Percentiles rank a stretch among this genome's conserved stretches.
These are phyloP conservation scores for Lactarius tabidus DNA, from an alignment of 768 basidiomycete genomes.

Conservation along the genomic window DNA sequence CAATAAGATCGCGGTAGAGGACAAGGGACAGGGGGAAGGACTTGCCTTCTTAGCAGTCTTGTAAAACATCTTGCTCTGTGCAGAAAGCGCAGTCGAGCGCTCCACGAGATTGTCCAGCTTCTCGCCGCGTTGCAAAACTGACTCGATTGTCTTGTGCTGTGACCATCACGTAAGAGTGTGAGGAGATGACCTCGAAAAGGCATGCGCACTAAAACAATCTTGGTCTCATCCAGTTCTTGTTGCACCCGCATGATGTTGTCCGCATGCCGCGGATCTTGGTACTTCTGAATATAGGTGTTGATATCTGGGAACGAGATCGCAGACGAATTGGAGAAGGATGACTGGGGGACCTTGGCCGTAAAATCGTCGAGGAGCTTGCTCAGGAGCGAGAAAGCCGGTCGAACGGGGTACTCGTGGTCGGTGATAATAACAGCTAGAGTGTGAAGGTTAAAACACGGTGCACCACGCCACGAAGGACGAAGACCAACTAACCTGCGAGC, in stretches of 20 bases:
- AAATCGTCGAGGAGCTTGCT: slow-evolving; percentile 94
- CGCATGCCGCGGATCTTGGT: slow-evolving; percentile 95
- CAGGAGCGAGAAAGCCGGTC: slow-evolving; percentile 93
- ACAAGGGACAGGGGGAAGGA: slow-evolving; percentile 1
- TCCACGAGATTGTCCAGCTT: slow-evolving; percentile 95
- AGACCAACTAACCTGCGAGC: slow-evolving; percentile 61
- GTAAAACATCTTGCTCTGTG: slow-evolving; percentile 97
- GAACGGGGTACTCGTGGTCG: slow-evolving; percentile 93
- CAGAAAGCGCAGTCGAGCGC: slow-evolving; percentile 80
- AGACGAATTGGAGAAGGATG: slow-evolving; percentile 59
- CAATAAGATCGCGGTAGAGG: not conserved
- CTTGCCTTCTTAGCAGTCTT: slow-evolving; percentile 98
- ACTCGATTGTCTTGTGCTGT: slow-evolving; percentile 99
- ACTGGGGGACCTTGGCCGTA: slow-evolving; percentile 68
- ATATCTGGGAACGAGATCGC: slow-evolving; percentile 76
- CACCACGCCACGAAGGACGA: slow-evolving; percentile 7
- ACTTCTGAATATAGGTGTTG: slow-evolving; percentile 77
- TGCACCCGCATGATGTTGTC: slow-evolving; percentile 99
- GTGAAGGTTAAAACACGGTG: slow-evolving; percentile 12
- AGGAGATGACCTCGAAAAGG: not conserved
- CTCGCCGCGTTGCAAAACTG: slow-evolving; percentile 93
- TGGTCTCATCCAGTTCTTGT: slow-evolving; percentile 97
- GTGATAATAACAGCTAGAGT: slow-evolving; percentile 81
- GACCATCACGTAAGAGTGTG: slow-evolving; percentile 4
- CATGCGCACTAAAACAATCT: slow-evolving; percentile 85